phyloP scores from a whole-genome alignment of 2,329 filamentous ascomycete species.

The Aspergillus pseudoterreus region DNA sequence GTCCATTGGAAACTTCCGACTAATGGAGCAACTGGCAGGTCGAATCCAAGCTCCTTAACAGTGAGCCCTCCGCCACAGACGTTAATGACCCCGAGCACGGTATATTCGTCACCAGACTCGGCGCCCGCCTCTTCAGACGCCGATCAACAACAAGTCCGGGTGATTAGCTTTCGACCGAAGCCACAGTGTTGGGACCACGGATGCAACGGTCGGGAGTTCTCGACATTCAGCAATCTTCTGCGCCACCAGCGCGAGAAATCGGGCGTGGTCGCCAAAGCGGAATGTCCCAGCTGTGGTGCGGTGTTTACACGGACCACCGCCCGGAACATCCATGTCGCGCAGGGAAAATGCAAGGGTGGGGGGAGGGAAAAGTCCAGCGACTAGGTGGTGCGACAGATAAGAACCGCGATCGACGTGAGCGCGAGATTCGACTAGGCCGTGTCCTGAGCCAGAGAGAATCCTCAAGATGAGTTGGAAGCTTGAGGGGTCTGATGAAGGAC shows the following conservation, averaged over 20 bases:
- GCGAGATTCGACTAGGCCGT: not conserved
- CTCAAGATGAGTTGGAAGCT: not conserved
- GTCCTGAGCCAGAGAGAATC: not conserved
- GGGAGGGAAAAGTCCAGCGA: conserved; percentile 26
- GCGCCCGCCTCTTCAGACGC: conserved; percentile 28
- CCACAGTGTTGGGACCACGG: conserved; percentile 97
- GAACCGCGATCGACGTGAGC: not conserved
- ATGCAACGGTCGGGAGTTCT: conserved; percentile 92
- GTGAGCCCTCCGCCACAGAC: conserved; percentile 23
- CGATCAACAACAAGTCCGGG: conserved; percentile 57
- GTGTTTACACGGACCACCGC: conserved; percentile 89
- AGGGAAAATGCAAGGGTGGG: conserved; percentile 83
- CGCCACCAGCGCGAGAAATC: conserved; percentile 93
- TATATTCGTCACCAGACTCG: conserved; percentile 27
- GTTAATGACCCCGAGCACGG: conserved; percentile 20
- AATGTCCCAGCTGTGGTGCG: conserved; percentile 85
- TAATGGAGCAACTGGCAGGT: conserved; percentile 16
- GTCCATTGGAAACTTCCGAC: not conserved
- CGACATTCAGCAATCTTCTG: conserved; percentile 90
- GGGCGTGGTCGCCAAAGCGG: conserved; percentile 81
- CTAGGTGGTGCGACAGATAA: conserved; percentile 7
- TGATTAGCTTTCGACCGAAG: conserved; percentile 77
- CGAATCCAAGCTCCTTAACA: conserved; percentile 22
- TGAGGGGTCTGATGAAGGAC: not conserved
- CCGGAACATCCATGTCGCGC: conserved; percentile 77